Evolutionary conservation across 495 filamentous ascomycete genomes (phyloP), one percentile per base, ranked within the genome.

Genomic region (Xylaria cubensis): DNA sequence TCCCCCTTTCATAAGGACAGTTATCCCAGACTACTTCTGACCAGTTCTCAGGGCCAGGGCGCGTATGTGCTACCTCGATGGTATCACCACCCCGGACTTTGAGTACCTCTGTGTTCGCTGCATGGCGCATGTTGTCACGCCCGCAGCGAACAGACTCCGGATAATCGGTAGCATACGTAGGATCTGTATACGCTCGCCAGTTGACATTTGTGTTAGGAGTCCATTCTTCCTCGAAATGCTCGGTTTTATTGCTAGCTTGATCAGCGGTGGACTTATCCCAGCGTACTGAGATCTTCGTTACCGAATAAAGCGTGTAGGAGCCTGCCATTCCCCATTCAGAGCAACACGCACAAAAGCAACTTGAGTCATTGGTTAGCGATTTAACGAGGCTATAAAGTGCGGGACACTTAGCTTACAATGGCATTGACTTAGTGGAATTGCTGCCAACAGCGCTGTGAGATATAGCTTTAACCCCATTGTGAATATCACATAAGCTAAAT

Each of bases 281-380:
- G 29, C 4, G 36, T 8, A 48, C 15, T 32, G 2, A 21, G 24
- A 41, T 8, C 13, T 8, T 64, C 17, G 48, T 46, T 46, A 65
- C 65, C 65, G 65, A 48, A 68, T 15, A 42, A 34, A 68, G 46
- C 65, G 65, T 13, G 48, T 53, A 17, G 65, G 65, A 12, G 15
- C 46, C 21, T 48, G 65, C 65, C 65, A 68, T 12, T 68, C 65
- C 4, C 65, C 65, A 41, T 68, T 68, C 10, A 48, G 21, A 50
- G 36, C 36, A 24, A 68, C 46, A 26, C 65, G 65, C 13, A 42
- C 48, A 50, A 68, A 68, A 15, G 65, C 34, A 19, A 68, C 65
- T 68, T 17, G 13, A 41, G 8, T 42, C 9, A n/a, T 62, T 53
- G 1, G 21, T 53, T 26, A 53, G 8, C 24, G 24, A 3, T n/a